Conservation (phyloP, 2,329 filamentous ascomycete species). For the Diaporthe humulicola region DNA sequence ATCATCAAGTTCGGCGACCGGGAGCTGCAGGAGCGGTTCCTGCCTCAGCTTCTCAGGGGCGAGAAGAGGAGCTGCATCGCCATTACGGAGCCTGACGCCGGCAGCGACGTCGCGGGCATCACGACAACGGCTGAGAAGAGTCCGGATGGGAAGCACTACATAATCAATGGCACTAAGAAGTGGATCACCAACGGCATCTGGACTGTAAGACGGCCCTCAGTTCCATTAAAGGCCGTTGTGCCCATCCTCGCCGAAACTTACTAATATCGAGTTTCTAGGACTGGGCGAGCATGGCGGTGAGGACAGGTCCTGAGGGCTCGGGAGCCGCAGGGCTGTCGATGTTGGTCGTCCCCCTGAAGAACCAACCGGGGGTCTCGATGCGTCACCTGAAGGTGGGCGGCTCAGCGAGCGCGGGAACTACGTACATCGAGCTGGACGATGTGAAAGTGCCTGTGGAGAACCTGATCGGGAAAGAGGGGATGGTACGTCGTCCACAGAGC, state of each 20-base stretch:
- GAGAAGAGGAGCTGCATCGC: constrained; percentile 80
- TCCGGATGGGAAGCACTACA: constrained; percentile 74
- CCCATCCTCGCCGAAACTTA: constrained; percentile 45
- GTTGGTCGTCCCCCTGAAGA: constrained; percentile 78
- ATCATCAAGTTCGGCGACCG: constrained; percentile 76
- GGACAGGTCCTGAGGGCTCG: constrained; percentile 72
- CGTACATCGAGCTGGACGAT: constrained; percentile 82
- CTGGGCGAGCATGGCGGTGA: constrained; percentile 78
- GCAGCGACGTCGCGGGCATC: constrained; percentile 81
- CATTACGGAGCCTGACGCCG: constrained; percentile 82
- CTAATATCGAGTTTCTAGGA: constrained; percentile 65
- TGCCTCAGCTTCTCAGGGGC: constrained; percentile 77
- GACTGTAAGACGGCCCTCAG: not conserved
- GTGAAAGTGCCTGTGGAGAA: constrained; percentile 79
- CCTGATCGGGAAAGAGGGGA: constrained; percentile 76
- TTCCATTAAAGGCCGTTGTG: rapidly evolving
- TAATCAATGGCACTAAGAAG: constrained; percentile 83
- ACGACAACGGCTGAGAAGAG: constrained; percentile 75
- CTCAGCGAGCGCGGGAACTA: constrained; percentile 75
- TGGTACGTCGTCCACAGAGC: constrained; percentile 18
- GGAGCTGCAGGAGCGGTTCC: constrained; percentile 73
- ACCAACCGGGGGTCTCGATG: constrained; percentile 75
- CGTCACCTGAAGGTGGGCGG: constrained; percentile 76
- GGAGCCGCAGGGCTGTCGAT: constrained; percentile 74
- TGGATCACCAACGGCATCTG: constrained; percentile 59